Evolutionary conservation across 169 alveolate species (phyloP), one percentile per base, ranked within the genome.

Genomic region (Cryptosporidium xiaoi): DNA sequence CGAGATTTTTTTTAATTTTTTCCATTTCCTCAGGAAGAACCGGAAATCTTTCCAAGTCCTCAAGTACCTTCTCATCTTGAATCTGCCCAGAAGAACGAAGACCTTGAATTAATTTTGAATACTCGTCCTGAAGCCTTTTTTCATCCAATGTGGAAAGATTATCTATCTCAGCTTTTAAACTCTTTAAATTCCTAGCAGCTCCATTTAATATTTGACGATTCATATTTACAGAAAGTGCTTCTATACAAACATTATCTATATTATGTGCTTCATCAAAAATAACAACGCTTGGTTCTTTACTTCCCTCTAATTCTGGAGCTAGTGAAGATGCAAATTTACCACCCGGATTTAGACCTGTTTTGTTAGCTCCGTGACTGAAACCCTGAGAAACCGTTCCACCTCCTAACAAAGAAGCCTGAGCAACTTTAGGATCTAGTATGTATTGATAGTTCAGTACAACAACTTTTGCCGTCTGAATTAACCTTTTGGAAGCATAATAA

Each of bases 251-350:
- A 83, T 97, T 96, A 91, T 98, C 99, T 69, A 98, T 98, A 92
- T 98, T 98, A 91, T 98, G 99, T n/a, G 99, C 99, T 93, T 98
- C 99, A 83, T 96, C 99, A 89, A 97, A 97, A 2, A 97, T 98
- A 4, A 97, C 97, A 20, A 97, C 93, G 29, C 95, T 92, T 36
- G 97, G 98, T 68, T 96, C 94, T 71, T 92, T 91, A 20, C 90
- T 51, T 40, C 93, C 96, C 46, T 87, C 71, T 20, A 89, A 66
- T 1, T 92, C 85, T 1, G 50, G 65, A 15, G 58, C 20, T 7
- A 66, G 65, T 20, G 83, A 44, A 20, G 90, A 84, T 20, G 83
- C 69, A 4, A 62, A 67, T 51, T 66, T 50, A 8, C 65, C 51
- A 1, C 83, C 83, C 13, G 71, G 50, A 7, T 20, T 31, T 10